phyloP scores from a whole-genome alignment of 371 early-diverging fungal species.

The Basidiobolus meristosporus region DNA sequence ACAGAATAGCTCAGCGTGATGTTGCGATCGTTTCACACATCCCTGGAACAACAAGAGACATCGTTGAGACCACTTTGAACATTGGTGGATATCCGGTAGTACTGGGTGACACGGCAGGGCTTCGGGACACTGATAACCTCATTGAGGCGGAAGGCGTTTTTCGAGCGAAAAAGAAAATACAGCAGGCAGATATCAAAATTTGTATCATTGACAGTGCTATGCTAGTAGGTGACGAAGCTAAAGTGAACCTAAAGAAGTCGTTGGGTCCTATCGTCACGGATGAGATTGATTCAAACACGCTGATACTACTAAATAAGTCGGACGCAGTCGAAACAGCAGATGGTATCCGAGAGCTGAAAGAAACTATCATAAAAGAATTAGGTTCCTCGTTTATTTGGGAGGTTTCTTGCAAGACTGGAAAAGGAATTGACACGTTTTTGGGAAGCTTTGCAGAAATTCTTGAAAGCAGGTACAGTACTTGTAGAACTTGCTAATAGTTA shows the following conservation, averaged over 20 bases:
- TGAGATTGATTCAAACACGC: constrained; percentile 27
- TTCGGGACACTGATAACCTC: constrained; percentile 33
- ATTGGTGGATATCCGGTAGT: constrained; percentile 58
- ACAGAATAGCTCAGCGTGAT: constrained; percentile 39
- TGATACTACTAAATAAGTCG: constrained; percentile 44
- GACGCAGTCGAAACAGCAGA: constrained; percentile 14
- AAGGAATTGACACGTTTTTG: constrained; percentile 31
- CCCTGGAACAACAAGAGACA: constrained; percentile 67
- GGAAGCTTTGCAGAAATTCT: constrained; percentile 24
- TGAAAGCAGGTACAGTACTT: constrained; percentile 14
- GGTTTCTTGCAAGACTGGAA: constrained; percentile 38
- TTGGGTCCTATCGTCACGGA: constrained; percentile 20
- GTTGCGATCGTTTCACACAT: constrained; percentile 64
- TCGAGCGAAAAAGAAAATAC: too few species aligned
- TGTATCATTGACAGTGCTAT: constrained; percentile 9
- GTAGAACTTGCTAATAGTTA: too few species aligned
- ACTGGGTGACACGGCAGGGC: constrained; percentile 60
- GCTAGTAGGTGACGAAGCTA: background rate
- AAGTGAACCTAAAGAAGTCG: background rate
- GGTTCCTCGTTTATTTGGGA: constrained; percentile 12
- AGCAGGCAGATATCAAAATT: too few species aligned
- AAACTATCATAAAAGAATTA: constrained; percentile 4
- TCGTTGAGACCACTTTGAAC: constrained; percentile 50
- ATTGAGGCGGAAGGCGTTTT: constrained; percentile 59
- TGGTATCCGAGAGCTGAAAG: constrained; percentile 2